phyloP scores from a whole-genome alignment of 352 stramenopile species.

The Plasmopara viticola region DNA sequence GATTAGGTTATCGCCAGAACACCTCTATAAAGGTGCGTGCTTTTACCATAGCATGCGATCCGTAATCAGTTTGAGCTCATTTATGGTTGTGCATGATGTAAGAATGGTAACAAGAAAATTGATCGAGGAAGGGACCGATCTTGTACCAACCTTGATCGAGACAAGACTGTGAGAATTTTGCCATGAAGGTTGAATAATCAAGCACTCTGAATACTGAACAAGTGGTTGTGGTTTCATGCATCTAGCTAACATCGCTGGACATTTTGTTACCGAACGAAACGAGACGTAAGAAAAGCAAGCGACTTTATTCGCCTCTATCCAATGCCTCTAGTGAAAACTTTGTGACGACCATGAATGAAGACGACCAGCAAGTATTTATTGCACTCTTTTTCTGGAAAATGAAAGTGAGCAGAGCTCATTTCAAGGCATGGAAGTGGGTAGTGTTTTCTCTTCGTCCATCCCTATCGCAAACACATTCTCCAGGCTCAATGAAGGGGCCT shows the following conservation, averaged over 20 bases:
- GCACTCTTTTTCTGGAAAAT: conserved; percentile 42
- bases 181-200: no score
- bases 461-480: conserved; percentile 10
- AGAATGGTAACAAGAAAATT: no score
- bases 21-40: background rate
- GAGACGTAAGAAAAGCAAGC: background rate
- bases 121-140: no score
- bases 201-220: no score
- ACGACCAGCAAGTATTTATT: conserved; percentile 36
- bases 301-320: background rate
- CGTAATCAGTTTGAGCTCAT: no score
- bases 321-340: conserved; percentile 11
- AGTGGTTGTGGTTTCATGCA: background rate
- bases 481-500: background rate
- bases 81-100: no score
- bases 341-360: conserved; percentile 28
- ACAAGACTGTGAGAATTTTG: conserved; percentile 6
- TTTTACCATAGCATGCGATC: no score
- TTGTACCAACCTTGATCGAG: background rate
- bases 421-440: conserved; percentile 37
- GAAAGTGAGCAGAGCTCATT: conserved; percentile 34
- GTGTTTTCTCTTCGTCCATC: conserved; percentile 17
- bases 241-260: background rate
- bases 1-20: conserved; percentile 1
- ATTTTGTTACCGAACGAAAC: background rate